Base-by-base conservation (phyloP, 129 eudicot species). In the Calendula officinalis region DNA sequence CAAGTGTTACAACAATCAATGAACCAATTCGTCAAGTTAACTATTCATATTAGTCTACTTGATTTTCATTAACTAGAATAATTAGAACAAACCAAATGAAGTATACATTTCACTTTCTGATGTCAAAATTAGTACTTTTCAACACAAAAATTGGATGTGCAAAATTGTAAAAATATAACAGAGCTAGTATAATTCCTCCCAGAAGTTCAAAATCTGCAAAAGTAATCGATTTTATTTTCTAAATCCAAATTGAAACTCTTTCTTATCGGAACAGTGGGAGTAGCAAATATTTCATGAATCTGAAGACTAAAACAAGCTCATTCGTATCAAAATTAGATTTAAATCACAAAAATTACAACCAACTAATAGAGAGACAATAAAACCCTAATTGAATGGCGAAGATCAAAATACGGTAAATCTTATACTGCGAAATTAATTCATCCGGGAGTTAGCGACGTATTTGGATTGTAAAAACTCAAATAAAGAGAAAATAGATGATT, bases 311-410 rank as follows among this genome's bases (percentile, higher is more conserved):
- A 63, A 17, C 44, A 64, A 57, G 36, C 32, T 7, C 44, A 11
- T 4, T 64, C 11, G 3, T 64, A 15, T 11, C 35, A 8, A 33
- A 34, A 62, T 47, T 6, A 60, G 35, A 66, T 2, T 12, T 42
- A 9, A 66, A 66, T 32, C 30, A 22, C 30, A 8, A 3, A 39
- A 27, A 40, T 7, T 27, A 14, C 27, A 67, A n/a, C 49, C 30
- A 52, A 17, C 10, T 51, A 22, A 40, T 49, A 3, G 15, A 39
- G 10, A 62, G 38, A 35, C 5, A 34, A 50, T 7, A 22, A 22
- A 22, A 22, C 62, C 45, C 46, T 71, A 16, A 71, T 50, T 61
- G 10, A 49, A 57, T 37, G 27, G 33, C 41, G n/a, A 49, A 70
- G 53, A 68, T 46, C 53, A 34, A 45, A 45, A 49, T 9, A 55